Evolutionary conservation across 768 basidiomycete species (phyloP).

Genomic region (Psilocybe sp.): DNA sequence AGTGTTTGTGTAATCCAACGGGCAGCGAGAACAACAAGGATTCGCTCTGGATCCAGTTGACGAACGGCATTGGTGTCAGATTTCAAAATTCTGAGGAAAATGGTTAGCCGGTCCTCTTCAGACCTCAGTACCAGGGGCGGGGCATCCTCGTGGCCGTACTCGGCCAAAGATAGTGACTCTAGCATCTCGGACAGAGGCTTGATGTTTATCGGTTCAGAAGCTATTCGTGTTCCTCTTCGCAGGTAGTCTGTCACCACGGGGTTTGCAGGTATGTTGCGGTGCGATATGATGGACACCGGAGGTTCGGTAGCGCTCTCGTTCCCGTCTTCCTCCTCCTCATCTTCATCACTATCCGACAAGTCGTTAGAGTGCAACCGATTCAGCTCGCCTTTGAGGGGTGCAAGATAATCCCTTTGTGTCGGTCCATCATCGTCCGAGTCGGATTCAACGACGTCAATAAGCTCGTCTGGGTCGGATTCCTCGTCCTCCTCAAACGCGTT

Average conservation of each 20-base stretch:
- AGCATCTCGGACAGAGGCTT: slow-evolving; percentile 47
- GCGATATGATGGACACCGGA: slow-evolving; percentile 31
- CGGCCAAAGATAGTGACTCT: slow-evolving; percentile 32
- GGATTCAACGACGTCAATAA: slow-evolving; percentile 68
- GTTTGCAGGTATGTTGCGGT: slow-evolving; percentile 22
- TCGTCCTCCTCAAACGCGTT: slow-evolving; percentile 1
- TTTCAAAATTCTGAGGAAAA: slow-evolving; percentile 54
- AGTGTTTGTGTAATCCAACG: slow-evolving; percentile 60
- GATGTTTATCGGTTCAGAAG: slow-evolving; percentile 54
- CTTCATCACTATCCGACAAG: slow-evolving; percentile 30
- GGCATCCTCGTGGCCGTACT: slow-evolving; percentile 26
- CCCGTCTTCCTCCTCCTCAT: slow-evolving; percentile 37
- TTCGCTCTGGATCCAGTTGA: slow-evolving; percentile 40
- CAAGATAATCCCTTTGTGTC: slow-evolving; percentile 47
- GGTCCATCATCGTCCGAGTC: slow-evolving; percentile 39
- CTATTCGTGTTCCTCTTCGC: slow-evolving; percentile 66
- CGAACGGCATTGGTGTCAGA: slow-evolving; percentile 52
- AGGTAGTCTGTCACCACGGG: slow-evolving; percentile 53
- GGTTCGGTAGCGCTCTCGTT: slow-evolving; percentile 25
- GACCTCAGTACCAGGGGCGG: slow-evolving; percentile 48
- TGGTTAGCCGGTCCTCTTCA: slow-evolving; percentile 46
- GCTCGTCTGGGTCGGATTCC: slow-evolving; percentile 49
- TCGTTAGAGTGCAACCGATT: slow-evolving; percentile 43
- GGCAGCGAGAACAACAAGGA: slow-evolving; percentile 53
- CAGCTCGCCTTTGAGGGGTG: slow-evolving; percentile 67